These are phyloP conservation scores for Boletus pseudopeckii DNA, from an alignment of 768 basidiomycete species.

Conservation along the genomic window DNA sequence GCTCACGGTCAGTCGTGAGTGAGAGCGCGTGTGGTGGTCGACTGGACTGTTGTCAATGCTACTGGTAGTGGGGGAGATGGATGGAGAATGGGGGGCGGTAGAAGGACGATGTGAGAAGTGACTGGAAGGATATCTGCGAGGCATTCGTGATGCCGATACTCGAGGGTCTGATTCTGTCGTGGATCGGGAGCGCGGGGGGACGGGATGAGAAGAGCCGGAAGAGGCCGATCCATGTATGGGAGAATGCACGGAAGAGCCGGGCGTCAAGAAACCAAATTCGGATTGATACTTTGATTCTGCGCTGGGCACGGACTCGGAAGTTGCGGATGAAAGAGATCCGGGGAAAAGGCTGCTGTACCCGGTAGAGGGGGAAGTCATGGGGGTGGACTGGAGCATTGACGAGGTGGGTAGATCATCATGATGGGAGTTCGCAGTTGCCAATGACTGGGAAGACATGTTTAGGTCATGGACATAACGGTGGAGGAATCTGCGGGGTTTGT, in stretches of 20 bases:
- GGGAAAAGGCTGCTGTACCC: conserved; percentile 19
- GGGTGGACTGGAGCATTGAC: conserved; percentile 21
- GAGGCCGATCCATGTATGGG: conserved; percentile 11
- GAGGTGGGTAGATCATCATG: conserved; percentile 11
- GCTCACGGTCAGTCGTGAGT: conserved; percentile 21
- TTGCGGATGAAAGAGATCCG: conserved; percentile 20
- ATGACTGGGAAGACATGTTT: conserved; percentile 18
- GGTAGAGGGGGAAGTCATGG: conserved; percentile 26
- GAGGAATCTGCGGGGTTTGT: conserved; percentile 9
- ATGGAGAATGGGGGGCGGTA: conserved; percentile 13
- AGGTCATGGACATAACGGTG: conserved; percentile 14
- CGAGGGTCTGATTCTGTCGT: conserved; percentile 20
- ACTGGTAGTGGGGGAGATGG: neutral
- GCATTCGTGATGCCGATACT: neutral
- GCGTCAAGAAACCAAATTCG: conserved; percentile 13
- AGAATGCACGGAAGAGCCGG: conserved; percentile 9
- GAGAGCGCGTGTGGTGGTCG: conserved; percentile 11
- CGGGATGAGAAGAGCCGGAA: conserved; percentile 14
- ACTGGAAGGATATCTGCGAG: neutral
- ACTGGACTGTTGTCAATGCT: neutral
- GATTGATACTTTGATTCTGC: conserved; percentile 12
- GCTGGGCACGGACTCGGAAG: conserved; percentile 23
- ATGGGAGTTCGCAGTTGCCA: conserved; percentile 7
- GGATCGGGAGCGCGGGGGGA: conserved; percentile 15
- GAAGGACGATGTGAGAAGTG: conserved; percentile 15